Base-by-base conservation (phyloP, 345 rosid species). In the Eucalyptus erythrocorys region DNA sequence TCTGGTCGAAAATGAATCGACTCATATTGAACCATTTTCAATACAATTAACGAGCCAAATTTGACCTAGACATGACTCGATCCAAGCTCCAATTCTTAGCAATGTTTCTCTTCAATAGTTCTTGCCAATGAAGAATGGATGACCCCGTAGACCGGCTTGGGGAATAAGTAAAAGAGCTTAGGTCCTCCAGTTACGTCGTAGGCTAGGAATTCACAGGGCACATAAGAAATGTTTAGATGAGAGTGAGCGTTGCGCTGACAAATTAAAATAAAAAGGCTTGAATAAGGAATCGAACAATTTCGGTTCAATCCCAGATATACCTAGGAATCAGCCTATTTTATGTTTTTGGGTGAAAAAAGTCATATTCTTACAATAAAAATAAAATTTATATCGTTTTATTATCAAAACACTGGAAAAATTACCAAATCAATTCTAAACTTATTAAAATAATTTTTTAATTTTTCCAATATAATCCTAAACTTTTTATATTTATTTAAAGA, bases 1-100 rank as follows among this genome's bases (percentile, higher is more conserved):
- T 55, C 0, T 3, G 13, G 64, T 57, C 0, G 0, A 55, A 55
- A 55, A 55, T 2, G 0, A 0, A 57, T 26, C 13, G 1, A 26
- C 13, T 26, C 6, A 10, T 57, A 57, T 57, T 57, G 6, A 55
- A 57, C 0, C 6, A 57, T 57, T 4, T 24, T 57, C 13, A 2
- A 57, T 57, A 57, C 30, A 57, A 2, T 57, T 57, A 24, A 26
- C 1, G 61, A 10, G 30, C 30, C 61, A 55, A 55, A 22, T 30
- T 10, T 10, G 30, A 55, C 30, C 13, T 55, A 5, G 3, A 57
- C n/a, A 51, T 51, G 55, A 51, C 24, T 26, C 30, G 0, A 55
- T 26, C 13, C n/a, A 10, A 57, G 64, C 30, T 57, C 3, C n/a
- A 24, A 57, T 24, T 57, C n/a, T 57, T 57, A 24, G 6, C 30